Percentiles rank a stretch among this genome's conserved stretches.
Evolutionary conservation across 208 protist genomes (phyloP).

Genomic region (Crithidia sp.): DNA sequence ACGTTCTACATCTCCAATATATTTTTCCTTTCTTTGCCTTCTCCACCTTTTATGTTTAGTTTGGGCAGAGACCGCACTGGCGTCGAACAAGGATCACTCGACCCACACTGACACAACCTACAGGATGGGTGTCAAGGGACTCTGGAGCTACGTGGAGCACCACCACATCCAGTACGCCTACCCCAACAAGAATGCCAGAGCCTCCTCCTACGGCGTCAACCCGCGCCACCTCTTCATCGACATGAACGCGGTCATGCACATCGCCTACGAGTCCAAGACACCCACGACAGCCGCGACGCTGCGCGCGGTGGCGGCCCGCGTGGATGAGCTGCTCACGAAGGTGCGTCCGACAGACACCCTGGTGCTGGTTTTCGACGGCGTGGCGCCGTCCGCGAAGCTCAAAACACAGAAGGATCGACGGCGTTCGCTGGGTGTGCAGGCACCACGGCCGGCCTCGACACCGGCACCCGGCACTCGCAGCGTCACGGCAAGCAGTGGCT

Average conservation of each 20-base stretch:
- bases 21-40: neutral
- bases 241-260: constrained; percentile 87
- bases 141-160: constrained; percentile 77
- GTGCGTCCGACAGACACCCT: constrained; percentile 53
- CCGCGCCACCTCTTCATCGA: constrained; percentile 79
- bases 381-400: constrained; percentile 76
- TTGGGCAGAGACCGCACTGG: neutral
- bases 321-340: constrained; percentile 45
- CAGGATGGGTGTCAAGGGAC: constrained; percentile 74
- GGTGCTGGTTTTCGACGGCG: constrained; percentile 79
- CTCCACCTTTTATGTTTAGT: neutral
- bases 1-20: neutral
- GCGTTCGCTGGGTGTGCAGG: constrained; percentile 15
- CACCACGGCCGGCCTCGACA: constrained; percentile 8
- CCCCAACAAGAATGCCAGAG: constrained; percentile 25
- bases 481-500: constrained; percentile 7
- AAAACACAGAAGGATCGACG: constrained; percentile 72
- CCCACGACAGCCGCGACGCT: constrained; percentile 51
- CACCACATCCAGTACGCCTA: constrained; percentile 53
- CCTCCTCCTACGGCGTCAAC: constrained; percentile 33
- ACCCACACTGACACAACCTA: neutral
- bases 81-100: too few relatives aligned
- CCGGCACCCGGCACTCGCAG: neutral
- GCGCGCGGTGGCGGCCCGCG: constrained; percentile 27
- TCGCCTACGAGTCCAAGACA: constrained; percentile 28